A percentile compares a stretch with the other conserved stretches of the same genome.
Evolutionary conservation across 208 protist species (phyloP).

Genomic region (Leishmania lainsoni): DNA sequence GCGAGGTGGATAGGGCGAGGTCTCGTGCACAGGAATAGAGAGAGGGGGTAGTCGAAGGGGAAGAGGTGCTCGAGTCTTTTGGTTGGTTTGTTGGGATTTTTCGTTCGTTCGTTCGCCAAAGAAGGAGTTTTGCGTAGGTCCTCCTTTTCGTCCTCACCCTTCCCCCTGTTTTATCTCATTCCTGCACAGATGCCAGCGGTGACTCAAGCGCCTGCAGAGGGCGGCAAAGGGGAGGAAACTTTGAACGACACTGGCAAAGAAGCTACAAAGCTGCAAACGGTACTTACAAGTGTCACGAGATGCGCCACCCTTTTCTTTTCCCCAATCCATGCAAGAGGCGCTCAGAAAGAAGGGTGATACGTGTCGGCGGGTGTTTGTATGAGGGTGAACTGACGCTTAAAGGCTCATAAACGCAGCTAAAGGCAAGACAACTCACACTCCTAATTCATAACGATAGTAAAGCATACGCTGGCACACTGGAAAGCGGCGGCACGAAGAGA

Average conservation of each 20-base stretch:
- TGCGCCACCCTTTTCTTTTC: neutral
- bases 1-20: neutral
- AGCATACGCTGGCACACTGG: neutral
- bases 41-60: neutral
- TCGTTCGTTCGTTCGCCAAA: too few species aligned
- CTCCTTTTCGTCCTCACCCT: neutral
- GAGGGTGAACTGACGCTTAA: too few species aligned
- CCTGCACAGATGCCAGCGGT: too few species aligned
- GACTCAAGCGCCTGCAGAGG: neutral
- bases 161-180: conserved; percentile 1
- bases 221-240: neutral
- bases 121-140: neutral
- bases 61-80: neutral
- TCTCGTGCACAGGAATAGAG: neutral
- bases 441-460: neutral
- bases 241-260: neutral
- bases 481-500: neutral
- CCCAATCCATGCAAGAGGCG: neutral
- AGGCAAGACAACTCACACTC: too few species aligned
- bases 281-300: neutral
- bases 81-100: neutral
- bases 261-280: neutral
- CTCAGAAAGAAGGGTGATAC: too few species aligned
- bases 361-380: too few species aligned
- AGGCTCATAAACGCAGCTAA: too few species aligned